Evolutionary conservation across 805 yeast genomes (phyloP).

Genomic region (Starmerella tilneyi): DNA sequence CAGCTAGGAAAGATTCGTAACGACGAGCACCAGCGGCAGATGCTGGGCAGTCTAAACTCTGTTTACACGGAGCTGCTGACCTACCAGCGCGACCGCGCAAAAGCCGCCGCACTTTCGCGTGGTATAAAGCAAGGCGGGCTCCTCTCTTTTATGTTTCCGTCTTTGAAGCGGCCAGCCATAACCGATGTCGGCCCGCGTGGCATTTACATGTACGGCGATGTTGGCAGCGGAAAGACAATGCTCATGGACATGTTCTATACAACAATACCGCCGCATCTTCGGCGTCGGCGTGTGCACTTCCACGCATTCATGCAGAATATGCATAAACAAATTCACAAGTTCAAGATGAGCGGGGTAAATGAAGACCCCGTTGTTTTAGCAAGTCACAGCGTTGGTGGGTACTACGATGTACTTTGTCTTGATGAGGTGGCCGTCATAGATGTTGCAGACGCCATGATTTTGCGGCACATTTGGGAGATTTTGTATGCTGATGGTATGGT

Average conservation of each 20-base stretch:
- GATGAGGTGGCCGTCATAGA: slow-evolving; percentile 98
- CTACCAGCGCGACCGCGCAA: slow-evolving; percentile 48
- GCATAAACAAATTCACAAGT: slow-evolving; percentile 75
- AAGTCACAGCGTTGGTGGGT: slow-evolving; percentile 72
- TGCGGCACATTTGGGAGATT: slow-evolving; percentile 66
- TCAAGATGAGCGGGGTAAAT: slow-evolving; percentile 47
- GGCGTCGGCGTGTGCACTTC: slow-evolving; percentile 78
- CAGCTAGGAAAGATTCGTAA: slow-evolving; percentile 35
- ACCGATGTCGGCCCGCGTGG: slow-evolving; percentile 49
- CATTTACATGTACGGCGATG: slow-evolving; percentile 89
- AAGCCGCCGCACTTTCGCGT: slow-evolving; percentile 14
- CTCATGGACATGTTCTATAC: slow-evolving; percentile 88
- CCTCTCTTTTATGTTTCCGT: neutral
- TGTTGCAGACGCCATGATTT: slow-evolving; percentile 96
- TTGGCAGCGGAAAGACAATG: slow-evolving; percentile 98
- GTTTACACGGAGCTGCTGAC: slow-evolving; percentile 45
- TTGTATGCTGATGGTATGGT: slow-evolving; percentile 62
- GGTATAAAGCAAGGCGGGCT: neutral
- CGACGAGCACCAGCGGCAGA: slow-evolving; percentile 72
- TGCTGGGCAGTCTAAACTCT: slow-evolving; percentile 49
- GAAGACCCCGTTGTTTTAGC: slow-evolving; percentile 69
- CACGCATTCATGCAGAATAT: slow-evolving; percentile 94
- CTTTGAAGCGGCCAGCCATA: slow-evolving; percentile 7
- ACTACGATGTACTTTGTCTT: slow-evolving; percentile 73
- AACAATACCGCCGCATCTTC: slow-evolving; percentile 66